Conservation (phyloP, 148 eudicot species). For the Talinum fruticosum region DNA sequence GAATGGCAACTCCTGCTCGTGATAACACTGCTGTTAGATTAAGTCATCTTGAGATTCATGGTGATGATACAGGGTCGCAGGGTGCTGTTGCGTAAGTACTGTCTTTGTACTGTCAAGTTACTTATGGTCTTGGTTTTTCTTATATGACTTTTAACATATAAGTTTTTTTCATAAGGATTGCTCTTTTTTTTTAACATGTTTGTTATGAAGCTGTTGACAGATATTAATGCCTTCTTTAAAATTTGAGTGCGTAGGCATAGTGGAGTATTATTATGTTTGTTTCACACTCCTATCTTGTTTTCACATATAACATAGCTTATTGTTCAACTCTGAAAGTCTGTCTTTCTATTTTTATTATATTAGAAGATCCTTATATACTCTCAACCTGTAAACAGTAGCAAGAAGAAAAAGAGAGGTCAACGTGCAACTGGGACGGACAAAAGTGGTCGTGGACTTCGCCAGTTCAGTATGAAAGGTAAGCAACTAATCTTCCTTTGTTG, state of each 20-base stretch:
- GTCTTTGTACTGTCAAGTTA: not conserved
- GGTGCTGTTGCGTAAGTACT: slow-evolving; percentile 58
- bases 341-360: not conserved
- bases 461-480: slow-evolving; percentile 98
- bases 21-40: slow-evolving; percentile 59
- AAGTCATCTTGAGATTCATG: slow-evolving; percentile 75
- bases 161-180: no score
- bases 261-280: not conserved
- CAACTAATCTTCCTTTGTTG: slow-evolving; percentile 6
- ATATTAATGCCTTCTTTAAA: no score
- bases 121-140: not conserved
- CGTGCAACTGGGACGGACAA: slow-evolving; percentile 82
- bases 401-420: slow-evolving; percentile 90
- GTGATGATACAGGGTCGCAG: slow-evolving; percentile 65
- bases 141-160: no score
- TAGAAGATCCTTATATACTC: not conserved
- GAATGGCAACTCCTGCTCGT: slow-evolving; percentile 63
- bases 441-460: slow-evolving; percentile 97
- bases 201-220: not conserved
- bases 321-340: not conserved
- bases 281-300: not conserved
- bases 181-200: not conserved
- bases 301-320: not conserved
- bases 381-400: slow-evolving; percentile 42
- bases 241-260: not conserved